phyloP scores from a whole-genome alignment of 1,139 yeast species.

The Diutina ranongensis region DNA sequence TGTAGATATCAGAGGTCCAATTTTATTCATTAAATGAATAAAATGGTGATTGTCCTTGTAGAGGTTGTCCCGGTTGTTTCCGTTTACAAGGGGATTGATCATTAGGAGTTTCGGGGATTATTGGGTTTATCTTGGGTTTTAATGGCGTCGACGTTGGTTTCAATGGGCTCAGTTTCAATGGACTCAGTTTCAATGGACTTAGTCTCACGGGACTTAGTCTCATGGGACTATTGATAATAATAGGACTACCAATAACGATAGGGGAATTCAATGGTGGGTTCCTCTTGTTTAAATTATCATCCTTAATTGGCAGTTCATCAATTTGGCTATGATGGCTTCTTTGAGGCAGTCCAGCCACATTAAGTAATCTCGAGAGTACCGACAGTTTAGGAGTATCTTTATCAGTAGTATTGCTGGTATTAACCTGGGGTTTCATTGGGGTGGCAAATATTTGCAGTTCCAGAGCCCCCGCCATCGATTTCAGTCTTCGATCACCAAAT shows the following conservation, averaged over 20 bases:
- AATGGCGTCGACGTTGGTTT: neutral
- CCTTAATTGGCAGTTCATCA: too few species aligned
- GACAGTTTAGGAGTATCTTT: neutral
- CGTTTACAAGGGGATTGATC: neutral
- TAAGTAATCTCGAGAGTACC: neutral
- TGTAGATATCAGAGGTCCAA: too few species aligned
- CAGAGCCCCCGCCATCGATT: neutral
- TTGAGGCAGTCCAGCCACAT: neutral
- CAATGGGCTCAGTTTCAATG: neutral
- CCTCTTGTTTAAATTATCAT: too few species aligned
- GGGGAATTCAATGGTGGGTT: neutral
- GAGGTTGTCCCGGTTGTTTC: neutral
- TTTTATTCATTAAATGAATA: neutral
- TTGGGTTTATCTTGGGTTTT: neutral
- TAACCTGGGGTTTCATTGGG: too few species aligned
- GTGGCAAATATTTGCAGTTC: neutral
- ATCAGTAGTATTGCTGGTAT: too few species aligned
- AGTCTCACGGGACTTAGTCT: neutral
- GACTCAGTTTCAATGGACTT: neutral
- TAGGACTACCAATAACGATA: neutral
- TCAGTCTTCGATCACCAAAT: slow-evolving; percentile 3
- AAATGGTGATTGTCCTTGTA: neutral
- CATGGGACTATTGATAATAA: neutral
- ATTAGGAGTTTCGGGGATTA: neutral
- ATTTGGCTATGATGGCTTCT: too few species aligned